These are phyloP conservation scores for Cystobasidium sp. DNA, from an alignment of 1,284 basidiomycete species.

Conservation along the genomic window DNA sequence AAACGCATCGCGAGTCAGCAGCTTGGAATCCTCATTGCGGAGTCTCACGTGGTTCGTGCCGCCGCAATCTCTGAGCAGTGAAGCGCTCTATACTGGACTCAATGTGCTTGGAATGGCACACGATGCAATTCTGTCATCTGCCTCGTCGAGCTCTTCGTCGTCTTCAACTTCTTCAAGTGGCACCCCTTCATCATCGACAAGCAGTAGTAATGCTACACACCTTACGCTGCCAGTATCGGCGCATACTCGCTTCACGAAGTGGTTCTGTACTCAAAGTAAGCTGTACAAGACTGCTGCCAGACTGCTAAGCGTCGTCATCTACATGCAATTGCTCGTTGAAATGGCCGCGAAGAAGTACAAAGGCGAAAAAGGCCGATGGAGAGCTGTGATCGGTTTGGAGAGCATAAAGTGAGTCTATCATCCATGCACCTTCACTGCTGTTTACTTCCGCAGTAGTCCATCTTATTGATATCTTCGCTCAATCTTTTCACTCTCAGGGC, in stretches of 20 bases:
- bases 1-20: constrained; percentile 51
- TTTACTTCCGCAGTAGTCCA: not conserved
- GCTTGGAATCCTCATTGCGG: constrained; percentile 52
- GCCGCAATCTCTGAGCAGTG: constrained; percentile 48
- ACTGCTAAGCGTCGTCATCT: constrained; percentile 54
- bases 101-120: constrained; percentile 59
- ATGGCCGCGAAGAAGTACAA: constrained; percentile 56
- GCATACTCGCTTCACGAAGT: constrained; percentile 58
- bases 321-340: constrained; percentile 57
- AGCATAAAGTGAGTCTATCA: constrained; percentile 54
- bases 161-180: not conserved
- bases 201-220: constrained; percentile 39
- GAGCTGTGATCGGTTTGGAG: constrained; percentile 58
- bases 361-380: constrained; percentile 54
- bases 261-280: constrained; percentile 53
- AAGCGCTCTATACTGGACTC: constrained; percentile 56
- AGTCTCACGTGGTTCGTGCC: constrained; percentile 54
- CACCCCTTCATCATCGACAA: not conserved
- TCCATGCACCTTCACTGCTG: not conserved
- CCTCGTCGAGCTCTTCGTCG: constrained; percentile 24
- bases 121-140: constrained; percentile 57
- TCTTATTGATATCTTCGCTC: not conserved
- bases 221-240: constrained; percentile 54
- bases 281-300: constrained; percentile 55
- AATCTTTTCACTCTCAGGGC: constrained; percentile 44